Evolutionary conservation across 2,329 filamentous ascomycete genomes (phyloP).

Genomic region (Chalara sp.): DNA sequence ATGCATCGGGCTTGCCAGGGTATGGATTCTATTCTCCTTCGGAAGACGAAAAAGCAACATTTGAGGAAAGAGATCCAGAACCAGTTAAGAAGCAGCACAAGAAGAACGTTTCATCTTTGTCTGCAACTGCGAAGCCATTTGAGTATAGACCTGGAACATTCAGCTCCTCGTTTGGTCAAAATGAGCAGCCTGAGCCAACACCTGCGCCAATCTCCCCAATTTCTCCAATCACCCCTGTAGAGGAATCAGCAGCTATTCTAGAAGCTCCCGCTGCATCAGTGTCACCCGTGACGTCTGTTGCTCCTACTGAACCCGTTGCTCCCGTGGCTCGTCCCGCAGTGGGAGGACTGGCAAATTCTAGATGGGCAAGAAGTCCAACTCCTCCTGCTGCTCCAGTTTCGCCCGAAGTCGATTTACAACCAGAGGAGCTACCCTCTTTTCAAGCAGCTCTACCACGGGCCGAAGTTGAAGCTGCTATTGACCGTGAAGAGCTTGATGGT

Average conservation of each 20-base stretch:
- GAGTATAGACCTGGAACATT: conserved; percentile 26
- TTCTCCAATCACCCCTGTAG: not conserved
- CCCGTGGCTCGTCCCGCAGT: not conserved
- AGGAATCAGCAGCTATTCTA: not conserved
- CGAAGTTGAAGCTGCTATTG: conserved; percentile 13
- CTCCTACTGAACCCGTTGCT: conserved; percentile 9
- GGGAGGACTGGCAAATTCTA: conserved; percentile 21
- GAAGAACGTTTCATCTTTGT: conserved; percentile 44
- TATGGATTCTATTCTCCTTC: conserved; percentile 25
- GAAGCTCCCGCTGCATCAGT: conserved; percentile 1
- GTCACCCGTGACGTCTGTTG: not conserved
- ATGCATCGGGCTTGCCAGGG: conserved; percentile 20
- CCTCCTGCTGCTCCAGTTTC: conserved; percentile 13
- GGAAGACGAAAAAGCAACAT: conserved; percentile 13
- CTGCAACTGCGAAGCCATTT: conserved; percentile 66
- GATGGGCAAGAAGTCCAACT: conserved; percentile 22
- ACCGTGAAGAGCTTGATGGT: conserved; percentile 8
- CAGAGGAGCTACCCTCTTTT: conserved; percentile 18
- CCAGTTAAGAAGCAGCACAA: conserved; percentile 28
- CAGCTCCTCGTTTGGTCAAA: conserved; percentile 20
- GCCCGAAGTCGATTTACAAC: conserved; percentile 10
- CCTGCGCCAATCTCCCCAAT: not conserved
- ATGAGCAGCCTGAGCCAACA: conserved; percentile 5
- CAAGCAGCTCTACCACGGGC: conserved; percentile 20
- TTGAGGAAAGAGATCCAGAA: not conserved